These are phyloP conservation scores for Flaveria trinervia DNA, from an alignment of 129 eudicot species.

Conservation along the genomic window DNA sequence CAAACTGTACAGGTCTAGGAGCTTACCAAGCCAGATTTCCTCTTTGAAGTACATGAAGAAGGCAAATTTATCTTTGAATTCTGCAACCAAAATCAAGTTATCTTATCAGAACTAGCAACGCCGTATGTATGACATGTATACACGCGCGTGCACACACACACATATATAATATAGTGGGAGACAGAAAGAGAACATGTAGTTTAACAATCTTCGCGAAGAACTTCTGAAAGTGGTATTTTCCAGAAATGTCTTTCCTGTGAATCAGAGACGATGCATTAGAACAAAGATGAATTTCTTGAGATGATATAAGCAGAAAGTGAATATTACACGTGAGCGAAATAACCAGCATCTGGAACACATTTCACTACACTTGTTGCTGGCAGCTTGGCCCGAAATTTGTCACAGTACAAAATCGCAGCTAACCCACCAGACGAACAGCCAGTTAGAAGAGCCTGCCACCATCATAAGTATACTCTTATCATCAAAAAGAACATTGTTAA, in stretches of 20 bases:
- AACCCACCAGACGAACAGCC: slow-evolving; percentile 54
- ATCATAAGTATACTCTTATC: slow-evolving; percentile 2
- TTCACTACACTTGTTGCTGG: slow-evolving; percentile 35
- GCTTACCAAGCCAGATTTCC: slow-evolving; percentile 50
- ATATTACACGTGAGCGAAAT: slow-evolving; percentile 45
- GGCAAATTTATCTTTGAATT: slow-evolving; percentile 47
- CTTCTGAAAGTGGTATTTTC: slow-evolving; percentile 39
- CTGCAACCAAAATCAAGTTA: slow-evolving; percentile 24
- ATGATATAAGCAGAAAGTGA: slow-evolving; percentile 1
- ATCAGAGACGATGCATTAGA: neutral
- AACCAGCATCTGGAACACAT: slow-evolving; percentile 55
- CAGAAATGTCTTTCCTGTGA: slow-evolving; percentile 49
- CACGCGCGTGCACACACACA: neutral
- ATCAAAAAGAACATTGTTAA: neutral
- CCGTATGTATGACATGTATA: neutral
- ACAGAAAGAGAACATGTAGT: slow-evolving; percentile 39
- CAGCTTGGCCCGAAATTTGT: slow-evolving; percentile 43
- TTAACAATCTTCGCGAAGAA: slow-evolving; percentile 44
- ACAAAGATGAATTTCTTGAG: neutral
- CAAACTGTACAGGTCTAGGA: slow-evolving; percentile 13
- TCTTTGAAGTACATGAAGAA: slow-evolving; percentile 43
- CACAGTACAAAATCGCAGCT: slow-evolving; percentile 43
- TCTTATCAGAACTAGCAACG: slow-evolving; percentile 20
- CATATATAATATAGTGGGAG: neutral
- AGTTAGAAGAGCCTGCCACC: slow-evolving; percentile 43